A percentile compares a stretch with the other conserved stretches of the same genome.
Evolutionary conservation across 2,329 filamentous ascomycete species (phyloP).

Genomic region (Fusarium xyrophilum): DNA sequence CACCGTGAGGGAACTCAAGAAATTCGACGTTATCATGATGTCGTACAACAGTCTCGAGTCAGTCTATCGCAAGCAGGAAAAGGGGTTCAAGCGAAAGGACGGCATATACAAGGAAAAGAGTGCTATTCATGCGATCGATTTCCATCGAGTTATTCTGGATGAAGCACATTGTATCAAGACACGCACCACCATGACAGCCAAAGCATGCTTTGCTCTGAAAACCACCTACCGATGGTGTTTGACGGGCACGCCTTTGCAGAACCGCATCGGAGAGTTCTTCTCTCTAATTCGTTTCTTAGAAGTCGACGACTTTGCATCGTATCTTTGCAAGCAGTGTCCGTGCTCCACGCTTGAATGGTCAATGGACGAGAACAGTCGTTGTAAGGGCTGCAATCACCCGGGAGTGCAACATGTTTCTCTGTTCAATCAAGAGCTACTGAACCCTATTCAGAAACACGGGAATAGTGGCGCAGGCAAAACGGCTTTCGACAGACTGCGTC

Average conservation of each 20-base stretch:
- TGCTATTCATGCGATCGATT: constrained; percentile 82
- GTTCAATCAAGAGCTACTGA: constrained; percentile 94
- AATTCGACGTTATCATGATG: constrained; percentile 94
- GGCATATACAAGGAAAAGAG: constrained; percentile 81
- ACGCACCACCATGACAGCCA: constrained; percentile 88
- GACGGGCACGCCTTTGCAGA: constrained; percentile 93
- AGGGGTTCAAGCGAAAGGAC: constrained; percentile 83
- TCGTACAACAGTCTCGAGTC: constrained; percentile 94
- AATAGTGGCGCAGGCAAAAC: constrained; percentile 67
- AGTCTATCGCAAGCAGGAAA: constrained; percentile 88
- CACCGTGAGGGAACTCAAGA: constrained; percentile 74
- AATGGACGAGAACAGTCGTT: constrained; percentile 74
- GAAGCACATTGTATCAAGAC: constrained; percentile 96
- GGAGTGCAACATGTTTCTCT: constrained; percentile 61
- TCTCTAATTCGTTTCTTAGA: constrained; percentile 92
- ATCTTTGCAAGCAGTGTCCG: constrained; percentile 86
- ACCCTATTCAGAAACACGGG: constrained; percentile 74
- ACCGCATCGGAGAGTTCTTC: constrained; percentile 96
- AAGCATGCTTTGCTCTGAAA: constrained; percentile 90
- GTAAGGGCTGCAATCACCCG: constrained; percentile 65
- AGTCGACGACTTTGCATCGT: constrained; percentile 86
- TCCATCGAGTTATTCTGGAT: constrained; percentile 91
- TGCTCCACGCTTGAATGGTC: constrained; percentile 87
- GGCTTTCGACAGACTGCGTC: constrained; percentile 81
- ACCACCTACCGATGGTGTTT: constrained; percentile 94